A percentile compares a stretch with the other conserved stretches of the same genome.
These are phyloP conservation scores for Microcyclospora tardicrescens DNA, from an alignment of 2,329 filamentous ascomycete species.

Conservation along the genomic window DNA sequence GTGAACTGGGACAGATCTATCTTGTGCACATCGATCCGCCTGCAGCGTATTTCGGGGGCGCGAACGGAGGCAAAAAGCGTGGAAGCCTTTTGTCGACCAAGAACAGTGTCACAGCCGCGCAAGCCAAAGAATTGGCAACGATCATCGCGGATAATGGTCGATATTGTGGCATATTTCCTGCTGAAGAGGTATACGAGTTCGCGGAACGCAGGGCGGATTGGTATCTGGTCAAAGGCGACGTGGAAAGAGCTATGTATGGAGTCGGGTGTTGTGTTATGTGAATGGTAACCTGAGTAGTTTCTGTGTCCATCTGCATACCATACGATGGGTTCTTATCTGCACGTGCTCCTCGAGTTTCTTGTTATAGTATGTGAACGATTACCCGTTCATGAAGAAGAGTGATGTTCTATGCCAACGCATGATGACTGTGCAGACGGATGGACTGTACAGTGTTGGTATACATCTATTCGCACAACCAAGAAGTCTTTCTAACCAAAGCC, in stretches of 20 bases:
- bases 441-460: too few species aligned
- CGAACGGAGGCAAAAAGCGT: conserved; percentile 10
- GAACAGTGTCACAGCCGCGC: conserved; percentile 41
- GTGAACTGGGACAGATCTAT: conserved; percentile 91
- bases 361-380: too few species aligned
- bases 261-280: conserved; percentile 80
- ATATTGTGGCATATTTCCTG: conserved; percentile 83
- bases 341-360: too few species aligned
- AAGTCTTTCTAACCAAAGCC: not conserved
- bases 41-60: conserved; percentile 11
- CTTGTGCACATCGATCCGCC: conserved; percentile 51
- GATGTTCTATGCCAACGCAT: too few species aligned
- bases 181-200: conserved; percentile 96
- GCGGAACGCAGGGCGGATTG: conserved; percentile 88
- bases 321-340: too few species aligned
- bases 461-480: too few species aligned
- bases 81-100: conserved; percentile 16
- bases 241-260: conserved; percentile 95
- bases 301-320: too few species aligned
- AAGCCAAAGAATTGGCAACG: conserved; percentile 88
- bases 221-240: conserved; percentile 76
- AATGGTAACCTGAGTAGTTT: conserved; percentile 3
- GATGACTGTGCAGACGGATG: too few species aligned
- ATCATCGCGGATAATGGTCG: conserved; percentile 86
- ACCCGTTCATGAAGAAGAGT: too few species aligned